Conservation (phyloP, 1,139 yeast genomes). For the Suhomyces bokatorum region DNA sequence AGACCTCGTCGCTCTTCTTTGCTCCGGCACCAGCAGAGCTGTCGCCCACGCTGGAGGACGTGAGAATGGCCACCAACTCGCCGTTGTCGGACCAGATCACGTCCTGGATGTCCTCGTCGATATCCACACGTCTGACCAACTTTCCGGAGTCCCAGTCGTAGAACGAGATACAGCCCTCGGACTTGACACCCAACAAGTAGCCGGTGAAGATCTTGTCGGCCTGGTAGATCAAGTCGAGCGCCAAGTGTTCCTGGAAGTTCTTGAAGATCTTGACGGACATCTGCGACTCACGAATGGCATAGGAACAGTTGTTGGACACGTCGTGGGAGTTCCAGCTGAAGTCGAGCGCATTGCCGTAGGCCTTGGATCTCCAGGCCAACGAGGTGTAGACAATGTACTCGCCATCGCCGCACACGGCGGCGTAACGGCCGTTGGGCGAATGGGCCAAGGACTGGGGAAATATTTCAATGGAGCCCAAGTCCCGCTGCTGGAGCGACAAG, state of each 20-base stretch:
- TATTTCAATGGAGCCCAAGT: conserved; percentile 87
- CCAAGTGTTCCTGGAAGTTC: conserved; percentile 77
- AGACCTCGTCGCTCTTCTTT: conserved; percentile 62
- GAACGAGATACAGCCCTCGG: conserved; percentile 79
- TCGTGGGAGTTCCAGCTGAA: conserved; percentile 93
- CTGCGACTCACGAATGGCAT: conserved; percentile 75
- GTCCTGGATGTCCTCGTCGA: conserved; percentile 69
- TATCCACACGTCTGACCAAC: conserved; percentile 80
- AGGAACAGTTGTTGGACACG: conserved; percentile 62
- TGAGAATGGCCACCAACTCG: conserved; percentile 75
- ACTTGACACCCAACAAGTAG: conserved; percentile 76
- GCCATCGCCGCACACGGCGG: conserved; percentile 96
- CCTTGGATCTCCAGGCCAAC: conserved; percentile 95
- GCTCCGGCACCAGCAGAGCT: conserved; percentile 21
- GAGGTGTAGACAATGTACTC: conserved; percentile 96
- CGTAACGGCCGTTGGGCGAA: conserved; percentile 97
- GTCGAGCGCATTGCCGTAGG: conserved; percentile 87
- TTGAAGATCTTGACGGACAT: conserved; percentile 70
- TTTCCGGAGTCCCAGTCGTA: conserved; percentile 92
- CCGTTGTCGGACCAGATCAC: conserved; percentile 95
- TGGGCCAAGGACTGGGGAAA: conserved; percentile 86
- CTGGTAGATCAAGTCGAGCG: conserved; percentile 66
- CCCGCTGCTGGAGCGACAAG: conserved; percentile 75
- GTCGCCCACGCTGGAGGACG: conserved; percentile 37
- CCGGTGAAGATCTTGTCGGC: conserved; percentile 88